A percentile compares a stretch with the other conserved stretches of the same genome.
Evolutionary conservation across 2,329 filamentous ascomycete genomes (phyloP).

Genomic region (Coniella lustricola): DNA sequence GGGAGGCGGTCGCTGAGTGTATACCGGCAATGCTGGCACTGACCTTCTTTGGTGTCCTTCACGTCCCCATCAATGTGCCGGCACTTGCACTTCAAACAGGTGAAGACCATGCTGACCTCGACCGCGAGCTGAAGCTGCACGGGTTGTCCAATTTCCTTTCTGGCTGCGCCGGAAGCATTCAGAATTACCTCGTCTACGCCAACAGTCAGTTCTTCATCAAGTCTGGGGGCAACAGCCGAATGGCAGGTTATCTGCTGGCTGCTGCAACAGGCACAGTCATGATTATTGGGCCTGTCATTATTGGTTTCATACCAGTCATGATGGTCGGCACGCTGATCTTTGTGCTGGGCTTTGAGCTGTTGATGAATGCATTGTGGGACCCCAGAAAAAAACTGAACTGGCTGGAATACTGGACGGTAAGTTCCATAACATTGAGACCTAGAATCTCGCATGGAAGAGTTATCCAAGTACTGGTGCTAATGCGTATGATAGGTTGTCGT

Average conservation of each 20-base stretch:
- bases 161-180: conserved; percentile 77
- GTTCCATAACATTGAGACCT: conserved; percentile 19
- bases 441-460: background rate
- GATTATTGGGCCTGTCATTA: conserved; percentile 76
- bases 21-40: conserved; percentile 93
- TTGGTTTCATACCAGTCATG: conserved; percentile 93
- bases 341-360: conserved; percentile 83
- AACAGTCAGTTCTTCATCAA: conserved; percentile 97
- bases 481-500: conserved; percentile 54
- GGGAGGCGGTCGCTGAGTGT: conserved; percentile 74
- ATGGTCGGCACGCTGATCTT: conserved; percentile 96
- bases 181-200: conserved; percentile 96
- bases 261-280: conserved; percentile 72
- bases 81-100: conserved; percentile 84
- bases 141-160: conserved; percentile 90
- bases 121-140: conserved; percentile 86
- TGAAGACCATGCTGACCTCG: conserved; percentile 86
- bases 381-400: conserved; percentile 82
- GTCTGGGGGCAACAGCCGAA: conserved; percentile 78
- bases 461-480: no score
- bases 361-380: conserved; percentile 80
- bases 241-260: conserved; percentile 82
- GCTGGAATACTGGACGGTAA: conserved; percentile 80
- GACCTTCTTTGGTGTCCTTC: conserved; percentile 94
- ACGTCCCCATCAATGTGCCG: conserved; percentile 97